phyloP scores from a whole-genome alignment of 805 yeast genomes.

The Yarrowia sp. region DNA sequence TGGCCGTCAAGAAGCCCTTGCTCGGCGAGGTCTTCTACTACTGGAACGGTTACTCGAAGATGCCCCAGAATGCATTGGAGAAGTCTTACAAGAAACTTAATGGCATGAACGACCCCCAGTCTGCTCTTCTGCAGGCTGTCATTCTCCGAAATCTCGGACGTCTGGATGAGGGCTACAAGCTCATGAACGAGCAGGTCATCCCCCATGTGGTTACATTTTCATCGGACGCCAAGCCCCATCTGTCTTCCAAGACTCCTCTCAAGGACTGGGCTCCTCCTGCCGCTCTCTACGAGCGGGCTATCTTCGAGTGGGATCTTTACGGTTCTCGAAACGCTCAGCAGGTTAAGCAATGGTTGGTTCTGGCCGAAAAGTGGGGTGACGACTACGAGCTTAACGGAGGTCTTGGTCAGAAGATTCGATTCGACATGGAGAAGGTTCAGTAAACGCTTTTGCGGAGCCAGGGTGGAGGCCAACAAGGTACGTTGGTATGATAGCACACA shows the following conservation, averaged over 20 bases:
- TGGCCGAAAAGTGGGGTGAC: constrained; percentile 74
- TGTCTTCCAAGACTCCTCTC: constrained; percentile 53
- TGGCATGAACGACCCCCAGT: constrained; percentile 51
- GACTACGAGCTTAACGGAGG: constrained; percentile 76
- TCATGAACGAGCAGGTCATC: constrained; percentile 64
- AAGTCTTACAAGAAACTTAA: constrained; percentile 62
- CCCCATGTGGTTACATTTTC: constrained; percentile 53
- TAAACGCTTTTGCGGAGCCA: background rate
- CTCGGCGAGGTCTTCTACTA: constrained; percentile 84
- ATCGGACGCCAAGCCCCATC: constrained; percentile 45
- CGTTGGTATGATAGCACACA: constrained; percentile 24
- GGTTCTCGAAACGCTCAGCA: constrained; percentile 60
- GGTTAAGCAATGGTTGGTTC: constrained; percentile 68
- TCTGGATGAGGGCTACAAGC: constrained; percentile 61
- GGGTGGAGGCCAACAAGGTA: constrained; percentile 22
- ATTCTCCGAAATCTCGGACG: constrained; percentile 53
- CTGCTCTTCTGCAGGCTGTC: constrained; percentile 62
- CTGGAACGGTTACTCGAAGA: constrained; percentile 90
- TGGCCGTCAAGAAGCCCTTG: constrained; percentile 82
- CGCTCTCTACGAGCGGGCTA: constrained; percentile 81
- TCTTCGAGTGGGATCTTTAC: constrained; percentile 73
- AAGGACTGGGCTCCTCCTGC: constrained; percentile 92
- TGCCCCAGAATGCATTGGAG: constrained; percentile 67
- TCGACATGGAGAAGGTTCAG: constrained; percentile 37
- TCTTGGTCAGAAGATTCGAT: constrained; percentile 29